Evolutionary conservation across 2,329 filamentous ascomycete genomes (phyloP).

Genomic region (Ophiostoma montium): DNA sequence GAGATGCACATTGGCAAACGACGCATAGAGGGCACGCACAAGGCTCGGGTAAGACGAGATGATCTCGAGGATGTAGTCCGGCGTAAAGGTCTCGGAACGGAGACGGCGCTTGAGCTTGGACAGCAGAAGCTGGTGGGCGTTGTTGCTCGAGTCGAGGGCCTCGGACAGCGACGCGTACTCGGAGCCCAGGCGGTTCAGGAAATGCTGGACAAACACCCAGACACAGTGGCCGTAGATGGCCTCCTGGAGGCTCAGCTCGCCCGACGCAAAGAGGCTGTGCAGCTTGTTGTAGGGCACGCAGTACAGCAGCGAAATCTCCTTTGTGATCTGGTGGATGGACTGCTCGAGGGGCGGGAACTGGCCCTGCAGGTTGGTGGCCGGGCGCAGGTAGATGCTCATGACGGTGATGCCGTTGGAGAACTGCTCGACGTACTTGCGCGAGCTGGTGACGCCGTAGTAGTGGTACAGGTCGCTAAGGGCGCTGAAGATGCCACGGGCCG

Average conservation of each 20-base stretch:
- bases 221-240: constrained; percentile 95
- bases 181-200: constrained; percentile 84
- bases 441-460: constrained; percentile 94
- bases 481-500: constrained; percentile 86
- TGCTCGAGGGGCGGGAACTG: constrained; percentile 70
- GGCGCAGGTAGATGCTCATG: constrained; percentile 88
- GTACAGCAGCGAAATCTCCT: constrained; percentile 93
- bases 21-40: constrained; percentile 75
- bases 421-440: constrained; percentile 95
- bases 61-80: constrained; percentile 96
- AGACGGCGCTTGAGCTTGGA: constrained; percentile 92
- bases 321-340: constrained; percentile 96
- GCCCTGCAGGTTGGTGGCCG: constrained; percentile 40
- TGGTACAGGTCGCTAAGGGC: constrained; percentile 93
- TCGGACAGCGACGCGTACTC: constrained; percentile 82
- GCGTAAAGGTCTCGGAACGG: constrained; percentile 91
- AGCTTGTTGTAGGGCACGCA: constrained; percentile 97
- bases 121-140: constrained; percentile 70
- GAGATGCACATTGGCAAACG: constrained; percentile 79
- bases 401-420: constrained; percentile 97
- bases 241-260: constrained; percentile 83
- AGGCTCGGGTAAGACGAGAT: constrained; percentile 81
- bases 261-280: constrained; percentile 74
- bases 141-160: constrained; percentile 68
- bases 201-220: constrained; percentile 96